Evolutionary conservation across 805 yeast species (phyloP), one percentile per base, ranked within the genome.

Genomic region (Cyberlindnera misumaiensis): DNA sequence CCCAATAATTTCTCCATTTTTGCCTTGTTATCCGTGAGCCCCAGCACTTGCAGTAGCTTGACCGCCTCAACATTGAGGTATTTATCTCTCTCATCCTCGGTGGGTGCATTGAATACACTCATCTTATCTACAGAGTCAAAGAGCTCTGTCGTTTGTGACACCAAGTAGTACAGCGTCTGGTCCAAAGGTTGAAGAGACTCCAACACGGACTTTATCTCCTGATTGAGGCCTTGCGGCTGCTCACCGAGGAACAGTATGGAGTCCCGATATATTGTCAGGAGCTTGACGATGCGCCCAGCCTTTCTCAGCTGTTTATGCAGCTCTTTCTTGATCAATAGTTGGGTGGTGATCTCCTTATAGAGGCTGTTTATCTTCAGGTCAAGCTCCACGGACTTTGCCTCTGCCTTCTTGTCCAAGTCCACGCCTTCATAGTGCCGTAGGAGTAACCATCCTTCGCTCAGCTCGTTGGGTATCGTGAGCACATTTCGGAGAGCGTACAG

Each of bases 401-500:
- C 49, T 1, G 54, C 42, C 8, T 41, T 46, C 22, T 46, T 43
- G 15, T 41, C 44, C 5, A 53, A 38, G 7, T 13, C 61, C n/a
- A 83, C 50, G 2, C 69, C 75, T 36, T 73, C 69, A 41, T 89
- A 93, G 53, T 86, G 93, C 35, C 69, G 70, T 34, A 88, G 62
- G 34, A 81, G 59, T 39, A 89, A 62, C 67, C 75, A 77, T 5
- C 95, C 94, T 11, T 78, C 83, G 16, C 41, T 43, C n/a, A 51
- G 34, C 4, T 51, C 54, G 11, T 60, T 60, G 0, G 96, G 95
- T 13, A 89, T 64, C 11, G 72, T 72, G 39, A 89, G 66, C 11
- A 89, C 75, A 55, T 89, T 89, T 52, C 96, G 64, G 36, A 86
- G 62, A 2, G 84, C 73, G 59, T 89, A 89, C 26, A 87, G 63